Conservation (phyloP, 2,329 filamentous ascomycete genomes). For the Lecanicillium sp. region DNA sequence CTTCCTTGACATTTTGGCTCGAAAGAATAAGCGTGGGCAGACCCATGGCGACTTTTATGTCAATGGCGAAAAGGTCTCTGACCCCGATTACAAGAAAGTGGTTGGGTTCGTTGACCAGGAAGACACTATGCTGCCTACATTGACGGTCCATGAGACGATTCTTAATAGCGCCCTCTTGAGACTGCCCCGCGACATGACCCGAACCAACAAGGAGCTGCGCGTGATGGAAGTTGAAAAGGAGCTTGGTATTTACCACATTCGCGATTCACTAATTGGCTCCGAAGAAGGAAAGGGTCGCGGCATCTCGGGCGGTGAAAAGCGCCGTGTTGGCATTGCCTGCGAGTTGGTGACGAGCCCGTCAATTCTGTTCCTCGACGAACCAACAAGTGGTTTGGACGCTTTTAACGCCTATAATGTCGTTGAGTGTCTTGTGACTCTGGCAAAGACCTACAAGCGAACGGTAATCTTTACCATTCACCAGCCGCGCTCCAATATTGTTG, state of each 20-base stretch:
- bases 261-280: slow-evolving; percentile 89
- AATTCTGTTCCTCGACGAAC: slow-evolving; percentile 94
- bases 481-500: slow-evolving; percentile 94
- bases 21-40: slow-evolving; percentile 88
- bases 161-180: slow-evolving; percentile 86
- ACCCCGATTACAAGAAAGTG: slow-evolving; percentile 81
- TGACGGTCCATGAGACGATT: slow-evolving; percentile 97
- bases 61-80: slow-evolving; percentile 82
- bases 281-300: slow-evolving; percentile 91
- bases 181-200: slow-evolving; percentile 86
- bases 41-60: slow-evolving; percentile 78
- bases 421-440: slow-evolving; percentile 87
- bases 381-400: slow-evolving; percentile 89
- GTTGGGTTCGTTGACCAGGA: slow-evolving; percentile 98
- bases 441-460: slow-evolving; percentile 93
- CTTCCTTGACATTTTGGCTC: slow-evolving; percentile 88
- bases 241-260: slow-evolving; percentile 88
- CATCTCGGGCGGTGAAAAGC: slow-evolving; percentile 94
- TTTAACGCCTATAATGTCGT: slow-evolving; percentile 98
- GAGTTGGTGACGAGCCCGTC: slow-evolving; percentile 96
- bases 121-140: slow-evolving; percentile 88
- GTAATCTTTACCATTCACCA: slow-evolving; percentile 99
- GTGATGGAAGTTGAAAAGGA: slow-evolving; percentile 93
- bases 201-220: slow-evolving; percentile 77
- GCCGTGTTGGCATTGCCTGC: slow-evolving; percentile 92